These are phyloP conservation scores for Pyricularia grisea DNA, from an alignment of 2,329 filamentous ascomycete genomes.

Conservation along the genomic window DNA sequence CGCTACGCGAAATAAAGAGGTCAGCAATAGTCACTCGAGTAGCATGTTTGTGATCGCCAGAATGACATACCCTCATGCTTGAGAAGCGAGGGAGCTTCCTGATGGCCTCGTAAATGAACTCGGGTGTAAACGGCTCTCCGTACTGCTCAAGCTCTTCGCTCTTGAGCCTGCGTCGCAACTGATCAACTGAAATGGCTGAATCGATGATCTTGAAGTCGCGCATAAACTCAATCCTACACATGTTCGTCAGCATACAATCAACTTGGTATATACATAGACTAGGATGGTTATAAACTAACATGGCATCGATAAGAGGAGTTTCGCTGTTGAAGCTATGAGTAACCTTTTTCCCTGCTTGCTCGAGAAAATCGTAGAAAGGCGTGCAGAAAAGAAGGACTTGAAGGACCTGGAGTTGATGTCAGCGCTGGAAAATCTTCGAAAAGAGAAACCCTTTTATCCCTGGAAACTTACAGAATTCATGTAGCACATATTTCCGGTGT, in stretches of 20 bases:
- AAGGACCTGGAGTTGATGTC: constrained; percentile 58
- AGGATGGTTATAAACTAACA: constrained; percentile 47
- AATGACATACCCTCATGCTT: constrained; percentile 68
- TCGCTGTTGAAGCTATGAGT: constrained; percentile 91
- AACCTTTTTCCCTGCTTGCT: constrained; percentile 74
- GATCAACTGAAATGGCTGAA: constrained; percentile 64
- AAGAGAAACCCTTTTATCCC: not conserved
- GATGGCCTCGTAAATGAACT: constrained; percentile 93
- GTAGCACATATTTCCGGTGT: constrained; percentile 98
- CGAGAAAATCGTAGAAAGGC: constrained; percentile 90
- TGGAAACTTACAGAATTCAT: constrained; percentile 82
- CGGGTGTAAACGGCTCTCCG: constrained; percentile 83
- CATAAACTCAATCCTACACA: constrained; percentile 81
- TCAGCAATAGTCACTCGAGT: not conserved
- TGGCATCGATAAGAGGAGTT: constrained; percentile 85
- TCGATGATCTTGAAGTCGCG: constrained; percentile 82
- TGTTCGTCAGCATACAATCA: not conserved
- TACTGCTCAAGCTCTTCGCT: constrained; percentile 79
- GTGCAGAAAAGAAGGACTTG: constrained; percentile 91
- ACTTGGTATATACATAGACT: not conserved
- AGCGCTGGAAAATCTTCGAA: constrained; percentile 1
- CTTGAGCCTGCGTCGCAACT: constrained; percentile 66
- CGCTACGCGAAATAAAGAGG: constrained; percentile 39
- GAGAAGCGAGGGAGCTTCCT: constrained; percentile 78
- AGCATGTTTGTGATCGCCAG: not conserved